Evolutionary conservation across 2,329 filamentous ascomycete species (phyloP).

Genomic region (Colletotrichum cordylinicola): DNA sequence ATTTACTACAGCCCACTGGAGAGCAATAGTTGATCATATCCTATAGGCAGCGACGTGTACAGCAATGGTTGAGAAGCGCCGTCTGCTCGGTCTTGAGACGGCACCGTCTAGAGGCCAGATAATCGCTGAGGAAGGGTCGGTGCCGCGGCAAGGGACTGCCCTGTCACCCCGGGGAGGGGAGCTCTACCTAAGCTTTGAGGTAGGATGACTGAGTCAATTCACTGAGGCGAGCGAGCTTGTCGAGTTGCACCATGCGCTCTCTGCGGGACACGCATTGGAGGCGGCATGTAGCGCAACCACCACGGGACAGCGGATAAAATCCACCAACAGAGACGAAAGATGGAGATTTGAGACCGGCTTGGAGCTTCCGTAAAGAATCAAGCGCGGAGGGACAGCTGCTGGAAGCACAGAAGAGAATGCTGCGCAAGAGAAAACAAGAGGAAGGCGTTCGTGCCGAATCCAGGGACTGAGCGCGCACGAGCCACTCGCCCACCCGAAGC

Average conservation of each 20-base stretch:
- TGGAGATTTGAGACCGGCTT: neutral
- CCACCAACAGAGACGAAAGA: neutral
- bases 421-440: neutral
- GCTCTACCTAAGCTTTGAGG: neutral
- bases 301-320: neutral
- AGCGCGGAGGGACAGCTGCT: neutral
- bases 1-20: neutral
- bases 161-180: neutral
- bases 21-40: neutral
- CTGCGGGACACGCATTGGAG: neutral
- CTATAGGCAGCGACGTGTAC: neutral
- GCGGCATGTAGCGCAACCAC: neutral
- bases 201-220: neutral
- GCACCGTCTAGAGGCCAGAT: neutral
- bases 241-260: neutral
- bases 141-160: neutral
- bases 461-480: slow-evolving; percentile 9
- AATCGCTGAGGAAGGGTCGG: neutral
- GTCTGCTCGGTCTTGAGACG: neutral
- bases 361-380: neutral
- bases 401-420: neutral
- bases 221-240: neutral
- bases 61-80: neutral
- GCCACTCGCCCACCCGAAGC: neutral
- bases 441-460: slow-evolving; percentile 13